These are phyloP conservation scores for Cyberlindnera japonica DNA, from an alignment of 805 yeast genomes.

Conservation along the genomic window DNA sequence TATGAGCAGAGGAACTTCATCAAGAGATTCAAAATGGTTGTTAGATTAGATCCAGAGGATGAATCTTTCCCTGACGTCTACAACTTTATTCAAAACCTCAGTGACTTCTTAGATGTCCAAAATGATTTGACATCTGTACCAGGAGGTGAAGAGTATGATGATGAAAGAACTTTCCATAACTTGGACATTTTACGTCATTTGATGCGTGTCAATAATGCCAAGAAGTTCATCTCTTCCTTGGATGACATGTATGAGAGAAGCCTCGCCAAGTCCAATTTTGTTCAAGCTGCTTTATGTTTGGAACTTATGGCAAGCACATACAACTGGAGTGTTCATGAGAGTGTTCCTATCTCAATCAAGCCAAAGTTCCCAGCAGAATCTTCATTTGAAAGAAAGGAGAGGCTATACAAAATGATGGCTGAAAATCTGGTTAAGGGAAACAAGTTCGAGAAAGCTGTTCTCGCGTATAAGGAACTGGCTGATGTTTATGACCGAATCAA, in stretches of 20 bases:
- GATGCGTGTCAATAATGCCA: slow-evolving; percentile 75
- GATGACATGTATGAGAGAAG: slow-evolving; percentile 69
- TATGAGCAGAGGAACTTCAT: slow-evolving; percentile 54
- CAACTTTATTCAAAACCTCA: slow-evolving; percentile 48
- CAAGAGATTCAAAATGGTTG: slow-evolving; percentile 43
- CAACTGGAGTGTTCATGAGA: slow-evolving; percentile 61
- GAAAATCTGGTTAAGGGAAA: slow-evolving; percentile 64
- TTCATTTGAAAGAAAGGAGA: slow-evolving; percentile 76
- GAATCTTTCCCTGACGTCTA: slow-evolving; percentile 51
- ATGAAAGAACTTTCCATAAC: slow-evolving; percentile 78
- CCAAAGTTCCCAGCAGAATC: slow-evolving; percentile 80
- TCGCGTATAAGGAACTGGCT: slow-evolving; percentile 70
- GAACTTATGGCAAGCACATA: slow-evolving; percentile 75
- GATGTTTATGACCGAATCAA: slow-evolving; percentile 69
- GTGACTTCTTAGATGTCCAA: slow-evolving; percentile 60
- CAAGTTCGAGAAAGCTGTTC: slow-evolving; percentile 76
- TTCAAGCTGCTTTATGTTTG: slow-evolving; percentile 81
- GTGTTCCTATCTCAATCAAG: slow-evolving; percentile 51
- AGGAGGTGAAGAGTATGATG: slow-evolving; percentile 77
- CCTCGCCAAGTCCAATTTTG: slow-evolving; percentile 53
- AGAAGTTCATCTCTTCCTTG: slow-evolving; percentile 73
- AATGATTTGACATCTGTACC: slow-evolving; percentile 73
- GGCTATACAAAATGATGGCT: slow-evolving; percentile 66
- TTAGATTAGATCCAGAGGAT: slow-evolving; percentile 59
- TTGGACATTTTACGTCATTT: slow-evolving; percentile 73